phyloP scores from a whole-genome alignment of 2,329 filamentous ascomycete species.

The Phyllosticta capitalensis region DNA sequence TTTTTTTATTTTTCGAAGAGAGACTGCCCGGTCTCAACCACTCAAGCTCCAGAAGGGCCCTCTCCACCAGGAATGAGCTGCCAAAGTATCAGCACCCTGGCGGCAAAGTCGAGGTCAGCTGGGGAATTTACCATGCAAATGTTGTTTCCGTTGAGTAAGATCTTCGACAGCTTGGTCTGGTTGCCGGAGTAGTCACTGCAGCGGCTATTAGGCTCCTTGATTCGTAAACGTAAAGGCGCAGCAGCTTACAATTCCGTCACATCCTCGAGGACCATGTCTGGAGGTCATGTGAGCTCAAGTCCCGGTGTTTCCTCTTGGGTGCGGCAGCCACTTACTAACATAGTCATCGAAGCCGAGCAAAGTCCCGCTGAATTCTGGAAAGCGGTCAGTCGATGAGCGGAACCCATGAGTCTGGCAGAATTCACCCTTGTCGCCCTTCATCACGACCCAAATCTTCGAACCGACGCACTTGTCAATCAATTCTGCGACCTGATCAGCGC shows the following conservation, averaged over 20 bases:
- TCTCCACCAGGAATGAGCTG: constrained; percentile 15
- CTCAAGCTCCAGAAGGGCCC: constrained; percentile 7
- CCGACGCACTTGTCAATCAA: constrained; percentile 99
- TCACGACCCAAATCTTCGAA: constrained; percentile 95
- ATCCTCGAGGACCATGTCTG: constrained; percentile 97
- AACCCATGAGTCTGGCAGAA: constrained; percentile 4
- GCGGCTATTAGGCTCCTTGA: not conserved
- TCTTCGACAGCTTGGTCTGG: constrained; percentile 84
- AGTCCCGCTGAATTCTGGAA: constrained; percentile 83
- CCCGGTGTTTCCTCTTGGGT: not conserved
- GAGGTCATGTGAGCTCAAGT: constrained; percentile 3
- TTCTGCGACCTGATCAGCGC: constrained; percentile 45
- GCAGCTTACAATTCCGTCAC: constrained; percentile 81
- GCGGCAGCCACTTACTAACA: constrained; percentile 68
- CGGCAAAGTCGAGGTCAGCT: not conserved
- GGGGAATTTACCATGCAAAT: constrained; percentile 78
- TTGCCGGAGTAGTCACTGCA: constrained; percentile 79
- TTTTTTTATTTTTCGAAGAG: not conserved
- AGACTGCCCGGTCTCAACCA: not conserved
- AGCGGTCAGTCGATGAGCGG: constrained; percentile 1
- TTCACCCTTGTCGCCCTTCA: constrained; percentile 97
- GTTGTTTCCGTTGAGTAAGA: constrained; percentile 94
- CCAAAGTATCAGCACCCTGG: not conserved
- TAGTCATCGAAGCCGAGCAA: constrained; percentile 97
- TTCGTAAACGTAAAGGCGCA: not conserved